Evolutionary conservation across 78 protist species (phyloP), one percentile per base, ranked within the genome.

Genomic region (Cavenderia fasciculata): DNA sequence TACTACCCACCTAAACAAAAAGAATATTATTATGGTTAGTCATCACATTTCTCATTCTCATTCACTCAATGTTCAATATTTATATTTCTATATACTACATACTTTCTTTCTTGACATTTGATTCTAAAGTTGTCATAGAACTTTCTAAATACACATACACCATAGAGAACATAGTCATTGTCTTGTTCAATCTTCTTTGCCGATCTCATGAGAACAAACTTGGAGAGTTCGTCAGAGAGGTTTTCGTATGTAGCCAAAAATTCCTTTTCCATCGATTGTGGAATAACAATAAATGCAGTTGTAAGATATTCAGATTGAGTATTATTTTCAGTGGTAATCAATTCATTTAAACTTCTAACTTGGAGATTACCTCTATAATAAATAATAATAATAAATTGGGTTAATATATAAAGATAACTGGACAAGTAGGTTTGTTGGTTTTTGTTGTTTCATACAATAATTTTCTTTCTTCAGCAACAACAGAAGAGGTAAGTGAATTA

Each of bases 231-330:
- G 25, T 75, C 59, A 40, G 38, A 43, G 25, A 90, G 43, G 5
- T 36, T 65, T 69, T 92, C 86, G 33, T 92, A 90, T 19, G 43
- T 29, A 29, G 49, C 21, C 49, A 59, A 41, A 44, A 85, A 86
- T 18, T 91, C 85, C 49, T 74, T 70, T 59, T 57, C 88, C 21
- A 43, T 51, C 2, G 11, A 78, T 87, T 47, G 41, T 54, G 87
- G 95, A 61, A 94, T 78, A 29, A 92, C 96, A 36, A 93, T 87
- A 18, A 94, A 71, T 51, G 95, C 71, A 25, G 96, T 94, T 44
- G 75, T 62, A 47, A 96, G 68, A 89, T 88, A 88, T 74, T 96
- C 97, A 29, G 94, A 62, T 72, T 77, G 75, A 36, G 78, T 41
- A 54, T 70, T 11, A 10, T 43, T 34, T 31, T 90, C 94, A 34